phyloP scores from a whole-genome alignment of 768 basidiomycete species.

The Gelatoporia subvermispora region DNA sequence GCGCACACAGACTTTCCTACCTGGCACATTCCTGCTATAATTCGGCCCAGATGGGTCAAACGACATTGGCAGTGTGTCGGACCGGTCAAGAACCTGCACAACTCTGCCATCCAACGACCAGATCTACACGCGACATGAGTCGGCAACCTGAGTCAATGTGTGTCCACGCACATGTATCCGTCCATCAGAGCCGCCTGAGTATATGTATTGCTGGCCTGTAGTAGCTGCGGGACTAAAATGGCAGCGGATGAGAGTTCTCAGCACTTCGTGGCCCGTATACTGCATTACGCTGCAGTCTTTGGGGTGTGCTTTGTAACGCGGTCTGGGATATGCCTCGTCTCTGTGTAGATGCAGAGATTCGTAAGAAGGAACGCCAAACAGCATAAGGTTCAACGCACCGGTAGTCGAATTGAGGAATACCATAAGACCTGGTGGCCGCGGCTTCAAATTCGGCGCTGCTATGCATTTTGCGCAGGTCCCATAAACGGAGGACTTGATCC shows the following conservation, averaged over 20 bases:
- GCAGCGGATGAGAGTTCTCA: constrained; percentile 91
- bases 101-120: constrained; percentile 91
- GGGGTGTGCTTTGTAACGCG: constrained; percentile 64
- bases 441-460: constrained; percentile 62
- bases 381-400: constrained; percentile 43
- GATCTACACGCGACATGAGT: constrained; percentile 47
- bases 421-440: constrained; percentile 47
- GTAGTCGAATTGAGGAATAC: constrained; percentile 70
- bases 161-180: constrained; percentile 62
- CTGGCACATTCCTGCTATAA: constrained; percentile 25
- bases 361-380: not conserved
- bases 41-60: constrained; percentile 70
- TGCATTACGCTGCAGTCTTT: constrained; percentile 93
- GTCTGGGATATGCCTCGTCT: constrained; percentile 61
- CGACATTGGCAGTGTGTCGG: constrained; percentile 62
- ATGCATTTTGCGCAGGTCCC: constrained; percentile 94
- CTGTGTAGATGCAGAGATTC: constrained; percentile 29
- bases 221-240: constrained; percentile 93
- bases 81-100: constrained; percentile 80
- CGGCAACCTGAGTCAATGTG: not conserved
- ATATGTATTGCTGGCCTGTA: constrained; percentile 90
- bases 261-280: constrained; percentile 85
- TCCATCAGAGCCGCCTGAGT: constrained; percentile 88
- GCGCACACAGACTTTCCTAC: constrained; percentile 59
- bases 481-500: constrained; percentile 86